Conservation (phyloP, 129 eudicot species). For the Dittrichia graveolens region DNA sequence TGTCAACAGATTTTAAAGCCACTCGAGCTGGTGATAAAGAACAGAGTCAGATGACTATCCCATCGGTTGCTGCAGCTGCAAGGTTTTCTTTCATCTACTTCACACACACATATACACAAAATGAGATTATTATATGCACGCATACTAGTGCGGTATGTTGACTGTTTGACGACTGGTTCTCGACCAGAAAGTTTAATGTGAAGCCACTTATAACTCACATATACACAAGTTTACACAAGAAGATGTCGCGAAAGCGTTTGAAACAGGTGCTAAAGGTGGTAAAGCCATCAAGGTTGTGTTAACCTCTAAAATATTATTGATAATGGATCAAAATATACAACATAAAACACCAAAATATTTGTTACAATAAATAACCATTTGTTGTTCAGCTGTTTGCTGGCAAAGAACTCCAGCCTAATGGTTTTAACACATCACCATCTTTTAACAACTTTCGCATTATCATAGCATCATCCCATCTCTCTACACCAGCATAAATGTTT, state of each 20-base stretch:
- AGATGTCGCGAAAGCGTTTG: conserved; percentile 52
- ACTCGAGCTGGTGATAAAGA: conserved; percentile 55
- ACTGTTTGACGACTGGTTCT: background rate
- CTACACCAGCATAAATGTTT: conserved; percentile 53
- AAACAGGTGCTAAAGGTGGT: conserved; percentile 53
- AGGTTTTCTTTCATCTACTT: conserved; percentile 31
- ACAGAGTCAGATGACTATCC: conserved; percentile 43
- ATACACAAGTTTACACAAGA: conserved; percentile 42
- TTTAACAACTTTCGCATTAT: conserved; percentile 59
- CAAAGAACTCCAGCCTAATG: conserved; percentile 63
- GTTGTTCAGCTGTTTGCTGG: conserved; percentile 25
- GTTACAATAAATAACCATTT: background rate
- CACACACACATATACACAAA: background rate
- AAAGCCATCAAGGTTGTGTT: conserved; percentile 60
- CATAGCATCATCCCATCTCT: conserved; percentile 72
- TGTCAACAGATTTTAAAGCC: conserved; percentile 48
- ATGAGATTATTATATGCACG: background rate
- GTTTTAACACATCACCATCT: conserved; percentile 50
- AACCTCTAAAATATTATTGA: conserved; percentile 32
- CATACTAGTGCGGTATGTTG: background rate
- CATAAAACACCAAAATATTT: background rate
- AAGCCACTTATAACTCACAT: conserved; percentile 60
- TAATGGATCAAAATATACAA: conserved; percentile 2
- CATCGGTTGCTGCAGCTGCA: conserved; percentile 52
- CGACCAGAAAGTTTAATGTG: conserved; percentile 49